Conservation (phyloP, 352 stramenopile genomes). For the Halophytophthora polymorphica region DNA sequence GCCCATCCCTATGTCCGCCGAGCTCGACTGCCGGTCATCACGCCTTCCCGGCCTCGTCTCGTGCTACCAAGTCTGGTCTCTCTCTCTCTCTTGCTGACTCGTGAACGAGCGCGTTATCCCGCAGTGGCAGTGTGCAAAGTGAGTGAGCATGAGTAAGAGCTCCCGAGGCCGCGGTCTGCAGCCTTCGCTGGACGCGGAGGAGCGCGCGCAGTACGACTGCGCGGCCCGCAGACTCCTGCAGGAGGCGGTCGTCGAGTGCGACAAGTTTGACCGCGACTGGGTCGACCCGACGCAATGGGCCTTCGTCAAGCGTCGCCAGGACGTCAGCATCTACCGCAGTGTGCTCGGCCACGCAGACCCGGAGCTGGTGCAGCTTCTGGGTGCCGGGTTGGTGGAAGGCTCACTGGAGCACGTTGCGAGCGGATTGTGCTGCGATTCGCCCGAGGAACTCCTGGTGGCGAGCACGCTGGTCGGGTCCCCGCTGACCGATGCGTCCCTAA, state of each 20-base stretch:
- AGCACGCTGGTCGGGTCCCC: slow-evolving; percentile 35
- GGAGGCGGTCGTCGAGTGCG: slow-evolving; percentile 22
- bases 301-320: slow-evolving; percentile 23
- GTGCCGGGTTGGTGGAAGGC: slow-evolving; percentile 22
- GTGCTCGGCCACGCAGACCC: slow-evolving; percentile 23
- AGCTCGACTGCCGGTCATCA: no score
- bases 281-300: slow-evolving; percentile 31
- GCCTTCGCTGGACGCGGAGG: slow-evolving; percentile 16
- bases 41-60: no score
- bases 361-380: slow-evolving; percentile 26
- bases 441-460: slow-evolving; percentile 28
- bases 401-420: slow-evolving; percentile 37
- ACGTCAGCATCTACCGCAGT: slow-evolving; percentile 35
- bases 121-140: no score
- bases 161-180: slow-evolving; percentile 11
- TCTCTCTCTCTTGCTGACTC: no score
- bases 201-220: slow-evolving; percentile 25
- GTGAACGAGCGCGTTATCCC: no score
- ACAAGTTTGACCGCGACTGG: slow-evolving; percentile 26
- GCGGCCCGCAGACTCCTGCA: slow-evolving; percentile 20
- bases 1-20: no score
- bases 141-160: no score
- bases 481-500: slow-evolving; percentile 28
- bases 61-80: no score
- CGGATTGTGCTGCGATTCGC: slow-evolving; percentile 41